These are phyloP conservation scores for Colletotrichum gigasporum DNA, from an alignment of 2,329 filamentous ascomycete genomes.

Conservation along the genomic window DNA sequence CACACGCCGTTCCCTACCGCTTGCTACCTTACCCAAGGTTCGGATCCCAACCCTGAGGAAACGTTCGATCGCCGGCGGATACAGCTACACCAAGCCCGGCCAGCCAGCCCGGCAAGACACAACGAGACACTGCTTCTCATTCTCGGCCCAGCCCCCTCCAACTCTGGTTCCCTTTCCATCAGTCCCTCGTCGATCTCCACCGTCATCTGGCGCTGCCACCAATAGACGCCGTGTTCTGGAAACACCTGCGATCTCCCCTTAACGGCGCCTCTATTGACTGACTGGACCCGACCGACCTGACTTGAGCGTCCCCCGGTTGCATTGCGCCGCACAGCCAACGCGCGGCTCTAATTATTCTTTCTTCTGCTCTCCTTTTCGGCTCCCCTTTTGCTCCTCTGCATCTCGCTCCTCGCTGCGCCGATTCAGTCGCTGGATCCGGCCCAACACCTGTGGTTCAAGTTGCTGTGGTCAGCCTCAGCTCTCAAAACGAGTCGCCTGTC, in stretches of 20 bases:
- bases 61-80: too few species aligned
- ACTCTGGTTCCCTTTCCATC: neutral
- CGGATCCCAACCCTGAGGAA: too few species aligned
- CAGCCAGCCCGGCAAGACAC: neutral
- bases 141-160: neutral
- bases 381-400: neutral
- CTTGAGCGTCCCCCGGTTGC: neutral
- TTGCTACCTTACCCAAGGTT: too few species aligned
- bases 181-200: neutral
- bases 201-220: slow-evolving; percentile 22
- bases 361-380: slow-evolving; percentile 7
- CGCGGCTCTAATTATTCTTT: neutral
- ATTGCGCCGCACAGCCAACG: slow-evolving; percentile 15
- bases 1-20: slow-evolving; percentile 3
- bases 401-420: neutral
- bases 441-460: slow-evolving; percentile 21
- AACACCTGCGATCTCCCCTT: slow-evolving; percentile 32
- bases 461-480: slow-evolving; percentile 26
- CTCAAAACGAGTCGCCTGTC: slow-evolving; percentile 16
- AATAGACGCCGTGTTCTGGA: slow-evolving; percentile 32
- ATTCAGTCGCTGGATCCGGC: neutral
- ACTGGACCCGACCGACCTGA: neutral
- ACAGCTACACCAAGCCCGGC: neutral
- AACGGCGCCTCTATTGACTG: slow-evolving; percentile 12
- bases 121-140: neutral